Conservation (phyloP, 345 rosid species). For the Gossypium arboreum region DNA sequence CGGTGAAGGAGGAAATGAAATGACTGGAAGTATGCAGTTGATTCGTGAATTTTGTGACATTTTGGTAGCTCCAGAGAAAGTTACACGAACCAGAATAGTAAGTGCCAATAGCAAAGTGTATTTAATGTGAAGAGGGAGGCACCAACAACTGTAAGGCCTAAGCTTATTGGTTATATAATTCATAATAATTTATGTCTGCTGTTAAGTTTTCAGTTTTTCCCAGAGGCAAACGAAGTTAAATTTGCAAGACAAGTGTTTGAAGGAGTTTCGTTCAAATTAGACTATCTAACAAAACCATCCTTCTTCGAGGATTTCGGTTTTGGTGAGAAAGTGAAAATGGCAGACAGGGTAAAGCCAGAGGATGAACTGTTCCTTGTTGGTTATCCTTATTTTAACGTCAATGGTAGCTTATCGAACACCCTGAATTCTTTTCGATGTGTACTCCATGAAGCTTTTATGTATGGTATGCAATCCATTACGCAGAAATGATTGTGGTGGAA, state of each 20-base stretch:
- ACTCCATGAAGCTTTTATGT: conserved; percentile 13
- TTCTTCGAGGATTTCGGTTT: conserved; percentile 86
- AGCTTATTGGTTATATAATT: no score
- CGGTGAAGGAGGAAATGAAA: conserved; percentile 94
- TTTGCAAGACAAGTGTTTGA: conserved; percentile 72
- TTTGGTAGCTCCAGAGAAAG: conserved; percentile 54
- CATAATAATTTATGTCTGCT: not conserved
- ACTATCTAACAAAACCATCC: conserved; percentile 90
- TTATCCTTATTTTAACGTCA: conserved; percentile 89
- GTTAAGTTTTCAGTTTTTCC: conserved; percentile 66
- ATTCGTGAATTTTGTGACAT: conserved; percentile 82
- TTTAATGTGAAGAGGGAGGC: not conserved
- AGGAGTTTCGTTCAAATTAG: conserved; percentile 79
- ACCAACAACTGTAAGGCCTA: no score
- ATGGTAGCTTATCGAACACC: conserved; percentile 42
- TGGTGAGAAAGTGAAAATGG: conserved; percentile 72
- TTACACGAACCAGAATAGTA: conserved; percentile 71
- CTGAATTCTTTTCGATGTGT: conserved; percentile 8
- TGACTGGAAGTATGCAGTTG: conserved; percentile 85
- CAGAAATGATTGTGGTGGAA: conserved; percentile 97
- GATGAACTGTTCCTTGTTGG: conserved; percentile 79
- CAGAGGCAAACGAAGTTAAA: conserved; percentile 83
- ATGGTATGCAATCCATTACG: conserved; percentile 7
- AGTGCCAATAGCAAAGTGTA: conserved; percentile 13
- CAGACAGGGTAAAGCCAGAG: conserved; percentile 72